Evolutionary conservation across 352 stramenopile species (phyloP), one percentile per base, ranked within the genome.

Genomic region (Phytophthora megakarya): DNA sequence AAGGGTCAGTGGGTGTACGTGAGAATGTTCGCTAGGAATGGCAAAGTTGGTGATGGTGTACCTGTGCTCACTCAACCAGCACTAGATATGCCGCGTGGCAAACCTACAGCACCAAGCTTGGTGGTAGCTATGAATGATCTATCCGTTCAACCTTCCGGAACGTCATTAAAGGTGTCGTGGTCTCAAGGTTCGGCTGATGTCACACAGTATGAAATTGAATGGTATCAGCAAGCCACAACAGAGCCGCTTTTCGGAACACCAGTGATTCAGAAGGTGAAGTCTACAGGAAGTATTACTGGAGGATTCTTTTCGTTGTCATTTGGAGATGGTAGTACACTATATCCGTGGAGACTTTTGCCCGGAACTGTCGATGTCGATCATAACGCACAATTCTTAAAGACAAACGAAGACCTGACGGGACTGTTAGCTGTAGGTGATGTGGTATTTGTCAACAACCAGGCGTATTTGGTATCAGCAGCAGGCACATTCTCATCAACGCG

Each of bases 371-470:
- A 71, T 44, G 82, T 84, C 21, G 78, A 92, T 0, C 53, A 90
- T 8, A 69, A 77, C 6, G 69, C 84, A 21, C 32, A 65, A 1
- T 92, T 78, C 30, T 47, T 98, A 9, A 81, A 86, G n/a, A 98
- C 90, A 1, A 85, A 88, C 10, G 48, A 70, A 2, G 95, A 98
- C 60, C 72, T 98, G 23, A 97, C 93, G 21, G 79, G 88, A n/a
- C 63, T 90, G 23, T 58, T 98, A 12, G 58, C 81, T 13, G 78
- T 73, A 18, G 93, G 93, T 6, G 95, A 98, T 58, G 23, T 86
- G 9, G 74, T 98, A 16, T 52, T 81, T 13, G 78, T 98, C 22
- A 80, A 88, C 22, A 87, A 80, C 4, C 71, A 81, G 4, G 50
- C 70, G 13, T 96, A 98, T 61, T 68, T 90, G 25, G 88, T 98